These are phyloP conservation scores for Leccinum fallax DNA, from an alignment of 1,284 basidiomycete genomes.

Conservation along the genomic window DNA sequence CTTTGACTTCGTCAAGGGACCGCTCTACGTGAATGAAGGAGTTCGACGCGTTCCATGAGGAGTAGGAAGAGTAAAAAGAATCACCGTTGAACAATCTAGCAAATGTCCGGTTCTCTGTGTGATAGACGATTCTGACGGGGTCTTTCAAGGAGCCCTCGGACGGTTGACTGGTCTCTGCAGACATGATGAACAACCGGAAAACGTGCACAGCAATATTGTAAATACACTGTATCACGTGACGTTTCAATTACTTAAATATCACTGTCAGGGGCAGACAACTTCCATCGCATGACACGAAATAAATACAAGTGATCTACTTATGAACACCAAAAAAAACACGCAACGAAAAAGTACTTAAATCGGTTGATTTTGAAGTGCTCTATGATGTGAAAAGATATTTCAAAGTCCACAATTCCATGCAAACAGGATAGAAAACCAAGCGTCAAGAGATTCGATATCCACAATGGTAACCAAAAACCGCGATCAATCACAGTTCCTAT, in stretches of 20 bases:
- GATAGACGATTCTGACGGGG: constrained; percentile 58
- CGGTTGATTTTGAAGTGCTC: constrained; percentile 13
- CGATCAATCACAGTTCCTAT: constrained; percentile 34
- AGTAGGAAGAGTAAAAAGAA: not conserved
- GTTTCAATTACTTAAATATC: not conserved
- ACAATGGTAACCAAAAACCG: not conserved
- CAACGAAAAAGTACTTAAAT: not conserved
- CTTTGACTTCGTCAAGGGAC: constrained; percentile 57
- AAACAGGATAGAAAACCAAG: constrained; percentile 6
- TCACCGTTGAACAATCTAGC: constrained; percentile 69
- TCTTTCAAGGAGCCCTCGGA: constrained; percentile 28
- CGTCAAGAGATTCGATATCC: constrained; percentile 7
- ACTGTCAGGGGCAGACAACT: too few relatives aligned
- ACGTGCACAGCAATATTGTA: not conserved
- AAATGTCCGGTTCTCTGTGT: constrained; percentile 51
- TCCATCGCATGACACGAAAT: not conserved
- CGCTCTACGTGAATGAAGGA: constrained; percentile 45
- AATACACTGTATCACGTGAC: not conserved
- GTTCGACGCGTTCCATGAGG: not conserved
- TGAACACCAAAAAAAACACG: constrained; percentile 7
- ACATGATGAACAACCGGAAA: constrained; percentile 13
- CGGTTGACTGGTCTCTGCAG: constrained; percentile 40
- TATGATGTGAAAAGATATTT: constrained; percentile 6
- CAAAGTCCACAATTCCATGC: not conserved
- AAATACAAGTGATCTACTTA: not conserved